phyloP scores from a whole-genome alignment of 495 filamentous ascomycete genomes.

The Ramalina intermedia region DNA sequence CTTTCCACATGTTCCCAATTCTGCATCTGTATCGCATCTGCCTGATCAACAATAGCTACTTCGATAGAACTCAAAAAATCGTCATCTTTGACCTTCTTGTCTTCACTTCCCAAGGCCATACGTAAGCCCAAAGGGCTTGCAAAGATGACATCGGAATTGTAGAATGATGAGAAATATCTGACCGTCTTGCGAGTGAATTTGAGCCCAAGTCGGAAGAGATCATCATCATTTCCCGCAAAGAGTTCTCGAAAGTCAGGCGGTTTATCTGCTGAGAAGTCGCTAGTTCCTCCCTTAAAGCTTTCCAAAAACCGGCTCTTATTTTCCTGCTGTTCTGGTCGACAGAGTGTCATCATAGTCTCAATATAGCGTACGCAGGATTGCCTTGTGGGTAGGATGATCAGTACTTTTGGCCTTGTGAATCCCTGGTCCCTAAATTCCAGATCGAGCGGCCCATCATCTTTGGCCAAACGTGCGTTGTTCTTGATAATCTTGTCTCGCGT shows the following conservation, averaged over 20 bases:
- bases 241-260: slow-evolving; percentile 80
- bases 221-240: slow-evolving; percentile 88
- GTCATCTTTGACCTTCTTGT: slow-evolving; percentile 63
- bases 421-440: slow-evolving; percentile 85
- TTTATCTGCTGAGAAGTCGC: slow-evolving; percentile 53
- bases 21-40: slow-evolving; percentile 89
- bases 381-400: slow-evolving; percentile 77
- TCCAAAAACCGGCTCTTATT: slow-evolving; percentile 88
- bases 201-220: slow-evolving; percentile 84
- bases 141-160: slow-evolving; percentile 88
- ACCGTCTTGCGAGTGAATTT: slow-evolving; percentile 93
- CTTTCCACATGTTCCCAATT: slow-evolving; percentile 94
- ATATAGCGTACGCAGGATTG: slow-evolving; percentile 68
- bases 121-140: slow-evolving; percentile 79
- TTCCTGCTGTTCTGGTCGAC: slow-evolving; percentile 79
- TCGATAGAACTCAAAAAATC: slow-evolving; percentile 93
- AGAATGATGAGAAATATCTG: slow-evolving; percentile 91
- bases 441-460: slow-evolving; percentile 39
- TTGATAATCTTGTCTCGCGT: slow-evolving; percentile 85
- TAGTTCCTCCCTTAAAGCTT: slow-evolving; percentile 49
- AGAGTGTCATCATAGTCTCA: slow-evolving; percentile 55
- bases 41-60: slow-evolving; percentile 76
- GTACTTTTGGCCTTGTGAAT: slow-evolving; percentile 84
- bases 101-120: slow-evolving; percentile 69
- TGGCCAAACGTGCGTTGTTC: slow-evolving; percentile 66